Base-by-base conservation (phyloP, 129 eudicot species). In the Cynara cardunculus region DNA sequence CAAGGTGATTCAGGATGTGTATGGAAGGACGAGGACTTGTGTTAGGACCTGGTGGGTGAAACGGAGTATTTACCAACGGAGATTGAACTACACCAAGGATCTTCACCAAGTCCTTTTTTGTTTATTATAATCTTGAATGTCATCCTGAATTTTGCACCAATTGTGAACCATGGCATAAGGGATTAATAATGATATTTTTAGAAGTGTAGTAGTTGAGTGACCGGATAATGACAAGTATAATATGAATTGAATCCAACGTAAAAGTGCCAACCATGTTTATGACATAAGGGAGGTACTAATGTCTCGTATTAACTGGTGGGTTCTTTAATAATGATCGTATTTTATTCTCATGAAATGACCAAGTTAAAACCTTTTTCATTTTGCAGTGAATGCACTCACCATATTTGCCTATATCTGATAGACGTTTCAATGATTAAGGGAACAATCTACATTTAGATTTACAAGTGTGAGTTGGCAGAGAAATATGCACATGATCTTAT, bases 351-450 rank as follows among this genome's bases (percentile, higher is more conserved):
- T 80, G 44, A 32, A 9, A 22, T 68, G 61, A 56, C 25, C 61
- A 31, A 53, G 62, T 59, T 10, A 3, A 32, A 26, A 41, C 44
- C 25, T 67, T 80, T 35, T 32, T 14, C 59, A 19, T 25, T 39
- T 73, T 72, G 68, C 56, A 72, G 64, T 9, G 49, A 73, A 64
- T 80, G 32, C 78, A 73, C 53, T 37, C 46, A 37, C 74, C 46
- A 27, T 73, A n/a, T 62, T 37, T 75, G 31, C 25, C 31, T 18
- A 25, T 3, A 69, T 44, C 22, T 69, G 49, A 44, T 69, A 16
- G 25, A 27, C 31, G 6, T 68, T 19, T n/a, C 22, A 44, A 13
- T 41, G 44, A 39, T 70, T 5, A 73, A 25, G 73, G 67, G 64
- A 62, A 34, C 35, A 73, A 73, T 73, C 46, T 41, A 65, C 78